Conservation (phyloP, 176 grass and related monocot genomes). For the Paspalum notatum region DNA sequence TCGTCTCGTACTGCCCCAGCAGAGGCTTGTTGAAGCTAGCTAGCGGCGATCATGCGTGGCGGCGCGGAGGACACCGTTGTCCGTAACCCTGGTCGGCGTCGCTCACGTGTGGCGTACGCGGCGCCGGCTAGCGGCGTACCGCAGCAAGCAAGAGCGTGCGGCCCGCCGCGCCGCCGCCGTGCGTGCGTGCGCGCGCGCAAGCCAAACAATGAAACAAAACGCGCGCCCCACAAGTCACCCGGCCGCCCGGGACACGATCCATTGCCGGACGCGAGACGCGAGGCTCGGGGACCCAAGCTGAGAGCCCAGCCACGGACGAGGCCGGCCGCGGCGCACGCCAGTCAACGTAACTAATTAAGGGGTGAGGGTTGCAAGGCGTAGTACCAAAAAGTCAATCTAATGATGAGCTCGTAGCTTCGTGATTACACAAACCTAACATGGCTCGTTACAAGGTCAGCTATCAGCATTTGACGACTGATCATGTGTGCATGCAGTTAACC, state of each 20-base stretch:
- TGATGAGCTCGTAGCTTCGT: no score
- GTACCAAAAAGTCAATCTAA: neutral
- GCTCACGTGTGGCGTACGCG: neutral
- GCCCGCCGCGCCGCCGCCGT: no score
- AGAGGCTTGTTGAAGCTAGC: no score
- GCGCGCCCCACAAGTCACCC: neutral
- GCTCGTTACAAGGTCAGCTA: no score
- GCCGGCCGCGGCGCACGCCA: neutral
- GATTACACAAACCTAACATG: slow-evolving; percentile 5
- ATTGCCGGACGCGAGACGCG: no score
- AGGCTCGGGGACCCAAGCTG: neutral
- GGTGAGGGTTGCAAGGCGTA: neutral
- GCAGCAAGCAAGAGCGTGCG: neutral
- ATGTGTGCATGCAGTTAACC: no score
- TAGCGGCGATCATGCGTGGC: neutral
- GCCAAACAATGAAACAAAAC: neutral
- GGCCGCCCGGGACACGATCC: neutral
- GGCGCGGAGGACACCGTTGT: neutral
- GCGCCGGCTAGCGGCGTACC: neutral
- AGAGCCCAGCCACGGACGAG: neutral
- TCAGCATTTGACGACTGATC: no score
- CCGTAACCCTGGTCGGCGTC: neutral
- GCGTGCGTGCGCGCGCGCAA: neutral
- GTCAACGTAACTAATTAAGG: neutral
- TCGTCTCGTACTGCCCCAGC: no score